Percentiles rank a stretch among this genome's conserved stretches.
phyloP scores from a whole-genome alignment of 2,329 filamentous ascomycete genomes.

The Trichoderma koningiopsis region DNA sequence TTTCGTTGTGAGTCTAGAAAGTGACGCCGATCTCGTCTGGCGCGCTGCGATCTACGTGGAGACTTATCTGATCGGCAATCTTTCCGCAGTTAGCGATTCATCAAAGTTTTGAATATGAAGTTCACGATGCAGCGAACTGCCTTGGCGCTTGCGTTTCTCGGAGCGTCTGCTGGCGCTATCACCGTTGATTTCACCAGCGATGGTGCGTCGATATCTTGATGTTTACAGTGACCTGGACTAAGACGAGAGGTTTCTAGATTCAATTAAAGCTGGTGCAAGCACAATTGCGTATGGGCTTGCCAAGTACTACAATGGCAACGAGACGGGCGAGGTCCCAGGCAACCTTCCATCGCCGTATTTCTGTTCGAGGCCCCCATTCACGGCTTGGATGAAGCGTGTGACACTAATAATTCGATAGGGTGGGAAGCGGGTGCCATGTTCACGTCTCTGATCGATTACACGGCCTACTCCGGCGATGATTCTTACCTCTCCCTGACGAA shows the following conservation, averaged over 20 bases:
- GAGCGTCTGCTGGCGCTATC: constrained; percentile 16
- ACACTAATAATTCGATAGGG: constrained; percentile 1
- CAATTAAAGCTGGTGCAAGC: constrained; percentile 38
- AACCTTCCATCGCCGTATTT: constrained; percentile 58
- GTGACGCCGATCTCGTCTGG: neutral
- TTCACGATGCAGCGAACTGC: neutral
- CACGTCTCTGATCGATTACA: constrained; percentile 63
- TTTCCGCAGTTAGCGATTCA: neutral
- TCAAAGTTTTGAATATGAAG: neutral
- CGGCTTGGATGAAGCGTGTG: neutral
- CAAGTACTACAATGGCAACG: constrained; percentile 52
- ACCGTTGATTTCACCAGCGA: constrained; percentile 3
- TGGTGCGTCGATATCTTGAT: neutral
- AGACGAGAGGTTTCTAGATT: neutral
- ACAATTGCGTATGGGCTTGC: constrained; percentile 45
- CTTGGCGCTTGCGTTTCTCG: constrained; percentile 19
- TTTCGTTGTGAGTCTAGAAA: neutral
- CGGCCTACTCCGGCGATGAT: constrained; percentile 62
- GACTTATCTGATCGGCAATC: neutral
- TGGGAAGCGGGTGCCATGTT: constrained; percentile 23
- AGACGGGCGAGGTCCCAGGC: constrained; percentile 52
- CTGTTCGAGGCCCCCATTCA: constrained; percentile 43
- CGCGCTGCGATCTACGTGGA: neutral
- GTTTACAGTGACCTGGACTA: neutral
- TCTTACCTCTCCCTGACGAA: constrained; percentile 59